Evolutionary conservation across 768 basidiomycete genomes (phyloP), one percentile per base, ranked within the genome.

Genomic region (Punctularia strigosozonata): DNA sequence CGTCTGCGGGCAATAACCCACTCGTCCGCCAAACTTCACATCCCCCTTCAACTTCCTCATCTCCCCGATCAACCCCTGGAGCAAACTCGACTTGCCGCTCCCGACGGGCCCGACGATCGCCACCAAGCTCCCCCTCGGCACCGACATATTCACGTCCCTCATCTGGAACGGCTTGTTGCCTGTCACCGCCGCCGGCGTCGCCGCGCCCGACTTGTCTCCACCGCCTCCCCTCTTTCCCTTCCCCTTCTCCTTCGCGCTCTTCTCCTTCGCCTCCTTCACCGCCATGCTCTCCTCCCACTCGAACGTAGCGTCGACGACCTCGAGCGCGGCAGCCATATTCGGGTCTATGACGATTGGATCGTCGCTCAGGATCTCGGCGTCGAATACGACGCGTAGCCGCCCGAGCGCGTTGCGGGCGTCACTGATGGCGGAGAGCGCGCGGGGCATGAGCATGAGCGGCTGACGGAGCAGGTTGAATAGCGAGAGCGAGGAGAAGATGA

Each of bases 81-180:
- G 56, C 23, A 77, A 49, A 51, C 71, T 74, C 14, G 73, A 74
- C 64, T 81, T 76, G 42, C 80, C 80, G 26, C 71, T 72, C 12
- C 82, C 82, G 7, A 85, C 78, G 12, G 72, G 66, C 1, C 81
- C 81, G 4, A 81, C 75, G 26, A 86, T 62, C 3, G 73, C 82
- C 0, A 71, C 66, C 21, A 83, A 58, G 14, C 59, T 57, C 1
- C 80, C 79, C n/a, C 73, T 63, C 6, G 69, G 66, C 19, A 86
- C 59, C 4, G 54, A 45, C 57, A 84, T 58, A 23, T 58, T 63
- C 38, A 83, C 49, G 43, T 73, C 58, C 26, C 57, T 53, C 5
- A 84, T 56, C 30, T 57, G 56, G 55, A 83, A 83, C 1, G 71
- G 70, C 26, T 52, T 46, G 4, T 47, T 38, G 26, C 37, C 25